Conservation (phyloP, 208 protist genomes). For the Trypanosoma congolense region DNA sequence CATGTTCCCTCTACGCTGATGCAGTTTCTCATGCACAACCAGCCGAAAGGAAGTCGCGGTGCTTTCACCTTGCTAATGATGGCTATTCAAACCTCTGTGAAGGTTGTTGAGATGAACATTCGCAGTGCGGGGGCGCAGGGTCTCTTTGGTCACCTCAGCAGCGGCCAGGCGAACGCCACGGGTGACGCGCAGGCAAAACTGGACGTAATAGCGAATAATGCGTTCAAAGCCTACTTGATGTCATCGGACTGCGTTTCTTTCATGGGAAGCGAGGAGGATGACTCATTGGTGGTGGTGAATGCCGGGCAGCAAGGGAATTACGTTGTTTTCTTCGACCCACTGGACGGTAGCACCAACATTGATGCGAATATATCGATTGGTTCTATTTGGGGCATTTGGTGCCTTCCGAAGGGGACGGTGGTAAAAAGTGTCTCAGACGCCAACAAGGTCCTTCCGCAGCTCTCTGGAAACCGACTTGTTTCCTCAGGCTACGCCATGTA, state of each 20-base stretch:
- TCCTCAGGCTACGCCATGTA: conserved; percentile 95
- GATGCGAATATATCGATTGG: conserved; percentile 96
- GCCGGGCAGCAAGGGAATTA: conserved; percentile 74
- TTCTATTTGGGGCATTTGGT: conserved; percentile 90
- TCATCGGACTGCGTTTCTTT: conserved; percentile 62
- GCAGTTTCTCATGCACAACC: conserved; percentile 83
- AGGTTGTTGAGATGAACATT: conserved; percentile 86
- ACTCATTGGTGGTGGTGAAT: conserved; percentile 66
- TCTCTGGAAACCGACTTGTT: conserved; percentile 70
- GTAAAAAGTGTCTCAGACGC: conserved; percentile 73
- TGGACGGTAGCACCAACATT: conserved; percentile 96
- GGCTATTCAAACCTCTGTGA: conserved; percentile 84
- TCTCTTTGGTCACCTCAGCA: conserved; percentile 70
- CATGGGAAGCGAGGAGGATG: conserved; percentile 84
- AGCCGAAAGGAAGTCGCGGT: conserved; percentile 67
- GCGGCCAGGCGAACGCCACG: conserved; percentile 53
- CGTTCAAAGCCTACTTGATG: conserved; percentile 84
- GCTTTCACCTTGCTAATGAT: conserved; percentile 89
- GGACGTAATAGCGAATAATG: conserved; percentile 83
- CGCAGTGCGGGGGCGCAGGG: conserved; percentile 77
- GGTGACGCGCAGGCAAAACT: conserved; percentile 84
- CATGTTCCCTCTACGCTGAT: conserved; percentile 57
- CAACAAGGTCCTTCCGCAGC: conserved; percentile 54
- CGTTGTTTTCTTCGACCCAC: conserved; percentile 93
- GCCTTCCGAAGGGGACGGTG: conserved; percentile 65